Conservation (phyloP, 805 yeast species). For the Komagataella kurtzmanii region DNA sequence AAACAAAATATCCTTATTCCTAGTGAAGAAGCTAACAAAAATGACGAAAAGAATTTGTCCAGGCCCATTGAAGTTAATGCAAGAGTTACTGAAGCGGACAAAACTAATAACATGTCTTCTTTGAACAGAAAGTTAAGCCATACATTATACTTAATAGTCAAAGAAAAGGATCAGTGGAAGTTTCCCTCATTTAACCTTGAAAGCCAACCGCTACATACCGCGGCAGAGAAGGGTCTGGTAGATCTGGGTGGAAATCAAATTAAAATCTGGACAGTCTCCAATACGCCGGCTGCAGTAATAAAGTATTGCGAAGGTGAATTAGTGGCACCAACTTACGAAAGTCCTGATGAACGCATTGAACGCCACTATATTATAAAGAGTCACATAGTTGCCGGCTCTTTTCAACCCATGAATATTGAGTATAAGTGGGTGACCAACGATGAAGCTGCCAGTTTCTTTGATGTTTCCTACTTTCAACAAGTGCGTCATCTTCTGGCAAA, state of each 20-base stretch:
- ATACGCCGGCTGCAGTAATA: constrained; percentile 68
- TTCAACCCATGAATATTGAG: constrained; percentile 23
- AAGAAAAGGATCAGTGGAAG: constrained; percentile 42
- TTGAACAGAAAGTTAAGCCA: constrained; percentile 71
- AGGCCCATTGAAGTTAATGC: constrained; percentile 60
- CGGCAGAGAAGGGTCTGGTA: constrained; percentile 67
- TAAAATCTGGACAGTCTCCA: constrained; percentile 86
- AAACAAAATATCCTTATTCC: constrained; percentile 76
- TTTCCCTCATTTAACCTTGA: constrained; percentile 61
- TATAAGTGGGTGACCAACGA: constrained; percentile 79
- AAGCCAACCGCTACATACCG: constrained; percentile 44
- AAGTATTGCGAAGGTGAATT: constrained; percentile 21
- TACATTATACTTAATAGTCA: constrained; percentile 65
- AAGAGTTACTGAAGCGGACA: constrained; percentile 70
- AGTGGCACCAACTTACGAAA: constrained; percentile 8
- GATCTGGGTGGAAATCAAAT: constrained; percentile 60
- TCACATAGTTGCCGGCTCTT: constrained; percentile 77
- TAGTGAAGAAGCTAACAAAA: constrained; percentile 31
- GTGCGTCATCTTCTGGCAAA: constrained; percentile 35
- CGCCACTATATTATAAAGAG: constrained; percentile 73
- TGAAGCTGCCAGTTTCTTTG: constrained; percentile 48
- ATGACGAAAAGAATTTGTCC: constrained; percentile 35
- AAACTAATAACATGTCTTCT: constrained; percentile 41
- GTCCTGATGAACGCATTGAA: constrained; percentile 8
- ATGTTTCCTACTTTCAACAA: constrained; percentile 38